phyloP scores from a whole-genome alignment of 1,284 basidiomycete species.

The Somion occarium region DNA sequence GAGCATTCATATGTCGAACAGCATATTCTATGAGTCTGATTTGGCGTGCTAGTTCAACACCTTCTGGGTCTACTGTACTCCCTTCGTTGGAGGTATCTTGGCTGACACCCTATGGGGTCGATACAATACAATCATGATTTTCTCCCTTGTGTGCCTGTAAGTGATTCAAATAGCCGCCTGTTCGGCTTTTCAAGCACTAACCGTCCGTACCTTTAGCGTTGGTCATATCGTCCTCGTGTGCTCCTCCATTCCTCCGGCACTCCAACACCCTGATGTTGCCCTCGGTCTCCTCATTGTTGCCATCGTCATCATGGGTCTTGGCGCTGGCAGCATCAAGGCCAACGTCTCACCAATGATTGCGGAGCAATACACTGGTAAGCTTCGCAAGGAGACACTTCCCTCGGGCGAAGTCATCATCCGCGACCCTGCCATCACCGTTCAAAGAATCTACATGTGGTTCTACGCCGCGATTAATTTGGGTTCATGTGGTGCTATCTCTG shows the following conservation, averaged over 20 bases:
- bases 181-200: neutral
- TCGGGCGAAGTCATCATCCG: constrained; percentile 61
- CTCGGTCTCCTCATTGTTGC: constrained; percentile 34
- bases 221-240: constrained; percentile 42
- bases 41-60: constrained; percentile 33
- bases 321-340: constrained; percentile 51
- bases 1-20: constrained; percentile 3
- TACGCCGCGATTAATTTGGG: constrained; percentile 55
- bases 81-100: constrained; percentile 45
- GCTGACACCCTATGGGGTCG: constrained; percentile 56
- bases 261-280: constrained; percentile 29
- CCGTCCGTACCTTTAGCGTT: constrained; percentile 19
- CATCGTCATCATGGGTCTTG: constrained; percentile 43
- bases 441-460: constrained; percentile 46
- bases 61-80: constrained; percentile 45
- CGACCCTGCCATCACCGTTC: constrained; percentile 53
- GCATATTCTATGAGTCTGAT: neutral
- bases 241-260: constrained; percentile 31
- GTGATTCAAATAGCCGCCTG: constrained; percentile 9
- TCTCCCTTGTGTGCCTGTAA: constrained; percentile 37
- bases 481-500: constrained; percentile 44
- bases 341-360: constrained; percentile 58
- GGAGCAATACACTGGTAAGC: constrained; percentile 48
- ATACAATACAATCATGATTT: constrained; percentile 56
- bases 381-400: constrained; percentile 39